Base-by-base conservation (phyloP, 768 basidiomycete genomes). In the Boletus tylopilopsis region DNA sequence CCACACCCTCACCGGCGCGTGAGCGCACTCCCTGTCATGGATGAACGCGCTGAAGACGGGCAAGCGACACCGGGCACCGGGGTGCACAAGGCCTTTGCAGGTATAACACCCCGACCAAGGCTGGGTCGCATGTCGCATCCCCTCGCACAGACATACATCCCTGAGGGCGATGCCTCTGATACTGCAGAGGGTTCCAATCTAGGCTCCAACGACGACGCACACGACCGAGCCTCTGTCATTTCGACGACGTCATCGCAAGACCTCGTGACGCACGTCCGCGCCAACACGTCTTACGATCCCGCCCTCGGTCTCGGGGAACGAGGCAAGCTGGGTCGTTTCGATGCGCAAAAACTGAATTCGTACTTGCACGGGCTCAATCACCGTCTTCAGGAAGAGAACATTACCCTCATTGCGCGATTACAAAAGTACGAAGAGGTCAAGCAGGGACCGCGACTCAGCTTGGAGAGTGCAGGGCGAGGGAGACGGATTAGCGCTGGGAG, bases 221-320 rank as follows among this genome's bases (percentile, higher is more conserved):
- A 67, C 10, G 85, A 84, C 51, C 74, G 78, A 34, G 79, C 75
- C 0, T 92, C 90, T 2, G 82, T 87, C 65, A 73, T 89, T 40
- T 92, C 90, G 4, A 90, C 87, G 1, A 80, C 87, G 1, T 92
- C 90, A 1, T 93, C 93, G 21, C 88, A 94, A 55, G 92, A 95
- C 63, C 73, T 95, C 35, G 90, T 90, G 2, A 82, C 84, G 6
- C 84, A 90, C 62, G 68, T 73, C 42, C 80, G 89, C 9, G 86
- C 81, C 48, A 94, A 95, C 61, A 89, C 90, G 12, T 93, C 90
- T 8, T 91, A 94, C 53, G 93, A 94, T 60, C 88, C 88, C 22
- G 80, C 83, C 2, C 81, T 90, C 63, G 88, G 87, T 13, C 81
- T 86, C 40, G 85, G 82, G 9, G 76, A 78, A 6, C 78, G 78